phyloP scores from a whole-genome alignment of 2,329 filamentous ascomycete genomes.

The Alternaria longipes region DNA sequence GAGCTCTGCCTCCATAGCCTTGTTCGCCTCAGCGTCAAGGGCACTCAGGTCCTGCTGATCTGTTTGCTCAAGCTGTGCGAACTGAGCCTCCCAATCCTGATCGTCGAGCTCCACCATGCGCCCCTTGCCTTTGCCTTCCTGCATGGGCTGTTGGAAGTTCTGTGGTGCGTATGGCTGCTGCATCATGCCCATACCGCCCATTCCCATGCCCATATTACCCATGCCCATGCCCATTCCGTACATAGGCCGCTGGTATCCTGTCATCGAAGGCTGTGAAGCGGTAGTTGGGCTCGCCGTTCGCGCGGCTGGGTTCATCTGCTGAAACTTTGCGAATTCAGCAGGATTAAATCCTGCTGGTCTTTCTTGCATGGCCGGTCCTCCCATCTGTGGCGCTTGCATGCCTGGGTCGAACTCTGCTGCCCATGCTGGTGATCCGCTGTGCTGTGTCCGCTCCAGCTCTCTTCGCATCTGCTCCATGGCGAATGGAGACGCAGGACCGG shows the following conservation, averaged over 20 bases:
- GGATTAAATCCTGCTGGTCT: slow-evolving; percentile 70
- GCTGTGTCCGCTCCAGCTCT: slow-evolving; percentile 66
- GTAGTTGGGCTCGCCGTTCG: slow-evolving; percentile 68
- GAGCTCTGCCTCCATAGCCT: slow-evolving; percentile 84
- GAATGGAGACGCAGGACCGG: slow-evolving; percentile 65
- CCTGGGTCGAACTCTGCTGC: slow-evolving; percentile 70
- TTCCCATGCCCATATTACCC: slow-evolving; percentile 56
- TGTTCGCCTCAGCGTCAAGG: slow-evolving; percentile 71
- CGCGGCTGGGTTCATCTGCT: slow-evolving; percentile 67
- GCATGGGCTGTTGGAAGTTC: slow-evolving; percentile 56
- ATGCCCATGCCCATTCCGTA: slow-evolving; percentile 53
- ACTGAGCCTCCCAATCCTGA: slow-evolving; percentile 94
- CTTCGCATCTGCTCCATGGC: slow-evolving; percentile 73
- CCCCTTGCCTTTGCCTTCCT: slow-evolving; percentile 80
- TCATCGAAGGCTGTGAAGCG: slow-evolving; percentile 53
- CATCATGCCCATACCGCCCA: slow-evolving; percentile 58
- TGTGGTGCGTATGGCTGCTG: slow-evolving; percentile 54
- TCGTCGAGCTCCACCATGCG: slow-evolving; percentile 91
- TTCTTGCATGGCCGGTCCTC: slow-evolving; percentile 73
- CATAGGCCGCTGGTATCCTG: slow-evolving; percentile 66
- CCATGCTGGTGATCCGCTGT: slow-evolving; percentile 67
- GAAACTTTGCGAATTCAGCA: slow-evolving; percentile 88
- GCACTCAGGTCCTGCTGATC: slow-evolving; percentile 61
- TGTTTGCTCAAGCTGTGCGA: slow-evolving; percentile 82
- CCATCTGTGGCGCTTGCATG: slow-evolving; percentile 72